phyloP scores from a whole-genome alignment of 83 land plant species.

The Thuja plicata region DNA sequence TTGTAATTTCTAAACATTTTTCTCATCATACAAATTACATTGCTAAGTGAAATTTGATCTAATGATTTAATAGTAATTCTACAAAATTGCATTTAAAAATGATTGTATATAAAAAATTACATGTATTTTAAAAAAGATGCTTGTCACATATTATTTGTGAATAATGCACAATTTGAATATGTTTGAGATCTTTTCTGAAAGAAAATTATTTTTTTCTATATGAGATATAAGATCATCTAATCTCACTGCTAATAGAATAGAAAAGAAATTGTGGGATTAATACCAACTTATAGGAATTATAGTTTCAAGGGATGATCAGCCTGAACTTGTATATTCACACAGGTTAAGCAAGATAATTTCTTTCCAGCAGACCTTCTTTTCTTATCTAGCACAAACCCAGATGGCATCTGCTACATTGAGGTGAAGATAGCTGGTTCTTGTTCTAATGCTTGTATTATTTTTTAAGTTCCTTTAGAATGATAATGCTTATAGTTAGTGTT shows the following conservation, averaged over 20 bases:
- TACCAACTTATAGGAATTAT: not conserved
- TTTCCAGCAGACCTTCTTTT: slow-evolving; percentile 96
- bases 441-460: not conserved
- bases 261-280: not conserved
- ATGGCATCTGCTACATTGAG: slow-evolving; percentile 99
- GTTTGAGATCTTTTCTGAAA: not conserved
- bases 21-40: not conserved
- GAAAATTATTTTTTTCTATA: not conserved
- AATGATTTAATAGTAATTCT: not conserved
- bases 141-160: not conserved
- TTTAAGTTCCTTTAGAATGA: not conserved
- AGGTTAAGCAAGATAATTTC: slow-evolving; percentile 86
- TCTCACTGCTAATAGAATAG: not conserved
- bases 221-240: not conserved
- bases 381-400: slow-evolving; percentile 94
- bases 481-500: slow-evolving; percentile 3
- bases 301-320: not conserved
- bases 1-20: not conserved
- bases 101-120: not conserved
- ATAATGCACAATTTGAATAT: not conserved
- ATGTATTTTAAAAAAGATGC: not conserved
- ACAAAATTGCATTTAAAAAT: not conserved
- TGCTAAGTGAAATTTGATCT: not conserved
- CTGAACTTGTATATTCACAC: slow-evolving; percentile 16
- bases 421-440: slow-evolving; percentile 27